Percentiles rank a stretch among this genome's conserved stretches.
These are phyloP conservation scores for Wickerhamiella shivajii DNA, from an alignment of 805 yeast genomes.

Conservation along the genomic window DNA sequence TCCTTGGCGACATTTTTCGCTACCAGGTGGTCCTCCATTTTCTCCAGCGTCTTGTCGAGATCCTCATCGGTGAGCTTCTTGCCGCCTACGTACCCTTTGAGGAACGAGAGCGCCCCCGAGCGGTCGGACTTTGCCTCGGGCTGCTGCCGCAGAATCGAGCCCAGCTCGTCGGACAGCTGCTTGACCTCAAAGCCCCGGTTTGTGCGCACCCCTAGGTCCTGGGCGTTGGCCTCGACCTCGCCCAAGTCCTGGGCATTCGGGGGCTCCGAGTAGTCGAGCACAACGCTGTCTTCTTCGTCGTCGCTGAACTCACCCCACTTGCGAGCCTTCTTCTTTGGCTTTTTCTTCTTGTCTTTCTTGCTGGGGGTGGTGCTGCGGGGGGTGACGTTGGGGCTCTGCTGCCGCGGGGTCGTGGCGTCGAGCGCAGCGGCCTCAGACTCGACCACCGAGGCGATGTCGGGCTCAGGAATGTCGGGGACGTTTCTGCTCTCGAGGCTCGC, in stretches of 20 bases:
- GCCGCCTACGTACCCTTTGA: constrained; percentile 52
- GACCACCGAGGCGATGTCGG: not conserved
- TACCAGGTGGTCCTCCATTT: constrained; percentile 62
- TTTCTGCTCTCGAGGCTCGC: not conserved
- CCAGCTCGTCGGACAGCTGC: constrained; percentile 43
- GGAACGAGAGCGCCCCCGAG: constrained; percentile 39
- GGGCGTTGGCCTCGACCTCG: constrained; percentile 2
- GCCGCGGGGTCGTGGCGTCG: not conserved
- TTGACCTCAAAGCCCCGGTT: constrained; percentile 48
- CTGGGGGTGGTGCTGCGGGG: constrained; percentile 9
- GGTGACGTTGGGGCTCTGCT: too few species aligned
- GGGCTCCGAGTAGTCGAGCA: constrained; percentile 41
- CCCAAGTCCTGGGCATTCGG: constrained; percentile 17
- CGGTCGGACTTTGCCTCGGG: constrained; percentile 9
- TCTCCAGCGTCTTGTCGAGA: constrained; percentile 46
- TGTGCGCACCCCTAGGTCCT: constrained; percentile 22
- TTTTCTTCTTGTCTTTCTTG: constrained; percentile 14
- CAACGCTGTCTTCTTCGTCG: constrained; percentile 30
- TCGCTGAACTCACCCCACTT: constrained; percentile 38
- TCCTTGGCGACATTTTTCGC: constrained; percentile 84
- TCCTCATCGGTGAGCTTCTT: constrained; percentile 50
- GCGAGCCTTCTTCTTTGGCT: constrained; percentile 33
- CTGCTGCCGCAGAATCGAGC: constrained; percentile 27
- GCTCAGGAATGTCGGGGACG: not conserved
- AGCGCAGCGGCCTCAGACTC: not conserved